These are phyloP conservation scores for Mallotus japonicus DNA, from an alignment of 441 rosid genomes.

Conservation along the genomic window DNA sequence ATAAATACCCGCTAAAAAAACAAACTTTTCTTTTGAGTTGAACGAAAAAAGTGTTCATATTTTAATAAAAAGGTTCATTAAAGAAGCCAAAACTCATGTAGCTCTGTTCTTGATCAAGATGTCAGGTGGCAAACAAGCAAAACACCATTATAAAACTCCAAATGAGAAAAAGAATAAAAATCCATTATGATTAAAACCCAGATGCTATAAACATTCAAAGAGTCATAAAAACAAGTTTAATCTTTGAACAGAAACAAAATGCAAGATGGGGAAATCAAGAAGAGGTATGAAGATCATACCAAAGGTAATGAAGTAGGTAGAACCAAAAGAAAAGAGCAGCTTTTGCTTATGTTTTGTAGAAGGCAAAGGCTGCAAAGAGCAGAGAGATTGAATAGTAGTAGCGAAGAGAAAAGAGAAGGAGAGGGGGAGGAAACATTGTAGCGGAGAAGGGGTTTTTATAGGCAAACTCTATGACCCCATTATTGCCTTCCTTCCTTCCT, in stretches of 20 bases:
- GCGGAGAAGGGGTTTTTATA: conserved; percentile 43
- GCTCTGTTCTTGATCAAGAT: too few relatives aligned
- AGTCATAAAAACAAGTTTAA: conserved; percentile 14
- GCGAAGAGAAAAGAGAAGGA: conserved; percentile 21
- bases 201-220: conserved; percentile 7
- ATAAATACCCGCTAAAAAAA: not conserved
- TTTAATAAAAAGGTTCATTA: not conserved
- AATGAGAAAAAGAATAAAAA: not conserved
- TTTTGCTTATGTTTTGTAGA: conserved; percentile 12
- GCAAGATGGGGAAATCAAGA: conserved; percentile 18
- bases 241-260: conserved; percentile 7
- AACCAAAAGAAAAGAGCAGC: conserved; percentile 14
- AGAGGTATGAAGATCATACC: conserved; percentile 26
- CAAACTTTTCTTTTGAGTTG: not conserved
- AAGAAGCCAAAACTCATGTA: too few relatives aligned
- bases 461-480: conserved; percentile 8
- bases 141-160: too few relatives aligned
- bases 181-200: conserved; percentile 20
- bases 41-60: conserved; percentile 4
- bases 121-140: too few relatives aligned
- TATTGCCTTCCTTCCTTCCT: not conserved
- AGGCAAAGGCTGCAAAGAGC: conserved; percentile 14
- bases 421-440: conserved; percentile 46
- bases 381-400: not conserved
- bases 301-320: not conserved